Conservation (phyloP, 2,329 filamentous ascomycete species). For the Ophiocordyceps australis region DNA sequence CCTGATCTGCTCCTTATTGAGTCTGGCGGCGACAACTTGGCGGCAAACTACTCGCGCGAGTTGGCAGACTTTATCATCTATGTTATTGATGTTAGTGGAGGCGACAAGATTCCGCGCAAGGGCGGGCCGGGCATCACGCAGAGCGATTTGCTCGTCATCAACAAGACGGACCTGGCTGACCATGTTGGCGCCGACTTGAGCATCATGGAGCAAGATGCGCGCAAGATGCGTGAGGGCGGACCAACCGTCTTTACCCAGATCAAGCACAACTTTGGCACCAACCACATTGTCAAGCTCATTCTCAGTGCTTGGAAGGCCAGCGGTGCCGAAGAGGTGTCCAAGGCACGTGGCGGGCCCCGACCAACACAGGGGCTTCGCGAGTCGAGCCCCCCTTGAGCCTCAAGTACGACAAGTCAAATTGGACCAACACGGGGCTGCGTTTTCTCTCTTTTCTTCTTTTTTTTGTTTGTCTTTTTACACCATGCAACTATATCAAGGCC, state of each 20-base stretch:
- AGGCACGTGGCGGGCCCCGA: slow-evolving; percentile 34
- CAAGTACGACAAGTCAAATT: neutral
- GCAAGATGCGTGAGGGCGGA: slow-evolving; percentile 88
- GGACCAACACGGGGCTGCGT: no score
- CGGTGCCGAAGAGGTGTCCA: slow-evolving; percentile 50
- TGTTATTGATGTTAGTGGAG: slow-evolving; percentile 91
- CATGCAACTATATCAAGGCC: no score
- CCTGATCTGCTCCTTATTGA: slow-evolving; percentile 84
- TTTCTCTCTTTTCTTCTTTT: no score
- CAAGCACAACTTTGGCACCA: slow-evolving; percentile 74
- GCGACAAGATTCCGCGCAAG: slow-evolving; percentile 92
- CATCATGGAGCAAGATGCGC: slow-evolving; percentile 89
- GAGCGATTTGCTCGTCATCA: slow-evolving; percentile 82
- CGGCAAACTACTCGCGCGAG: slow-evolving; percentile 90
- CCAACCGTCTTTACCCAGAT: slow-evolving; percentile 94
- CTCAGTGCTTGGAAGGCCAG: slow-evolving; percentile 84
- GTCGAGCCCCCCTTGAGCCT: no score
- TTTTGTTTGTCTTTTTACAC: no score
- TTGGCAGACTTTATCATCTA: slow-evolving; percentile 97
- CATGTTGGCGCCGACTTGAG: slow-evolving; percentile 75
- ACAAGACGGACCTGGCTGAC: slow-evolving; percentile 91
- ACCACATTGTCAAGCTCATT: slow-evolving; percentile 77
- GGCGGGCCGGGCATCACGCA: slow-evolving; percentile 95
- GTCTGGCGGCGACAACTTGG: slow-evolving; percentile 88
- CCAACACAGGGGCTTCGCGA: slow-evolving; percentile 40